Evolutionary conservation across 257 asterid genomes (phyloP).

Genomic region (Jacaranda mimosifolia): DNA sequence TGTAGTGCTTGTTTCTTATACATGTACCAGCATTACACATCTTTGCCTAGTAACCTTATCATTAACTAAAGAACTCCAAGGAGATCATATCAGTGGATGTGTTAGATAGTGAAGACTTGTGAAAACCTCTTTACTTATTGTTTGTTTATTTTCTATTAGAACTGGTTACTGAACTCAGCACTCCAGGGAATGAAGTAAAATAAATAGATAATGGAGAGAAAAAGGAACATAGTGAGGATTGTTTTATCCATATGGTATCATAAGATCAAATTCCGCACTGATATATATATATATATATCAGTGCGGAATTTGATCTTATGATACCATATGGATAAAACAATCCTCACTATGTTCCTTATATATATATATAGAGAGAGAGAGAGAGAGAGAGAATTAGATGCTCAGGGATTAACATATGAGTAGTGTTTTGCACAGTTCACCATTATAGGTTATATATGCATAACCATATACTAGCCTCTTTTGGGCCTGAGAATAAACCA

Average conservation of each 20-base stretch:
- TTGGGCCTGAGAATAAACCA: slow-evolving; percentile 5
- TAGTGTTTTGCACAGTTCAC: not conserved
- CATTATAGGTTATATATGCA: not conserved
- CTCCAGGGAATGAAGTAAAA: not conserved
- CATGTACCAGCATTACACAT: not conserved
- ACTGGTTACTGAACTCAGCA: slow-evolving; percentile 14
- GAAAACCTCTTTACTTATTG: not conserved
- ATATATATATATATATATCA: not conserved
- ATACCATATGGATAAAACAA: too few species aligned
- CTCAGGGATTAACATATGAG: not conserved
- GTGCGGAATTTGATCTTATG: too few species aligned
- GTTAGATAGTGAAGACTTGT: slow-evolving; percentile 10
- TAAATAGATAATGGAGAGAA: slow-evolving; percentile 2
- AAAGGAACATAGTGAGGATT: not conserved
- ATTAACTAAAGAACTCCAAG: not conserved
- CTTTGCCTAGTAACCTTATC: slow-evolving; percentile 21
- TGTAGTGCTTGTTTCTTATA: slow-evolving; percentile 15
- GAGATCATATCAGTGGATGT: not conserved
- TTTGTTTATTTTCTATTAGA: not conserved
- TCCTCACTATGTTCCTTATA: too few species aligned
- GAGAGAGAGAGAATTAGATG: not conserved
- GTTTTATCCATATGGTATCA: slow-evolving; percentile 12
- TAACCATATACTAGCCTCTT: not conserved
- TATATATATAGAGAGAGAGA: too few species aligned
- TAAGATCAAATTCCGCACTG: not conserved